These are phyloP conservation scores for Sporothrix pallida DNA, from an alignment of 2,329 filamentous ascomycete species.

Conservation along the genomic window DNA sequence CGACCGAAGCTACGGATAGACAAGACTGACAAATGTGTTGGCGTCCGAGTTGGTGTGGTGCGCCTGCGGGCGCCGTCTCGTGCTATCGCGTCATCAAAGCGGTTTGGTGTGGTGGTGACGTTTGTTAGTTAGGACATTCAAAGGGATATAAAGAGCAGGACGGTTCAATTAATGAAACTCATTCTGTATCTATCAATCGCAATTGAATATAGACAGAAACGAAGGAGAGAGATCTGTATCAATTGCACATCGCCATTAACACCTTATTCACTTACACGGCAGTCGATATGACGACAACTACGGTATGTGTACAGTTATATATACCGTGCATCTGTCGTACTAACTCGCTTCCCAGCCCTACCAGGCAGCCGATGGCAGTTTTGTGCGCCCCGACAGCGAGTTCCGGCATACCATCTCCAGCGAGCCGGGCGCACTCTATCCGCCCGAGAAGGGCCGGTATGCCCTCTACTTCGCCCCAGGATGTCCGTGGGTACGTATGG, in stretches of 20 bases:
- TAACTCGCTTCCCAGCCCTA: conserved; percentile 11
- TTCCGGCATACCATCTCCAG: conserved; percentile 64
- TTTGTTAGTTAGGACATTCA: too few species aligned
- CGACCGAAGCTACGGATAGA: conserved; percentile 6
- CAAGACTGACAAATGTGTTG: conserved; percentile 22
- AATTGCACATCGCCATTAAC: too few species aligned
- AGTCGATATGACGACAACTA: not conserved
- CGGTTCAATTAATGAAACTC: not conserved
- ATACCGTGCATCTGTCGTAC: not conserved
- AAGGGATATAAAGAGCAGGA: conserved; percentile 2
- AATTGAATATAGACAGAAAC: too few species aligned
- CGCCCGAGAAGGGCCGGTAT: conserved; percentile 65
- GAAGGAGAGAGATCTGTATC: too few species aligned
- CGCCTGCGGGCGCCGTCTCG: not conserved
- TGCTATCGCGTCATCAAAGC: conserved; percentile 1
- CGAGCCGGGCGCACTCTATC: conserved; percentile 57
- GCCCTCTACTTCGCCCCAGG: conserved; percentile 64
- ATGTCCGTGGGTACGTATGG: conserved; percentile 63
- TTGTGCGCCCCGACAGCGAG: conserved; percentile 57
- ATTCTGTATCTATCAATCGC: too few species aligned
- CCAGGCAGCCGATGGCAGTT: conserved; percentile 49
- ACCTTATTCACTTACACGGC: not conserved
- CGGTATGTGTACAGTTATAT: not conserved
- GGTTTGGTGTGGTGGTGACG: not conserved
- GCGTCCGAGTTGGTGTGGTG: not conserved